phyloP scores from a whole-genome alignment of 441 rosid genomes.

The Gossypium schwendimanii region DNA sequence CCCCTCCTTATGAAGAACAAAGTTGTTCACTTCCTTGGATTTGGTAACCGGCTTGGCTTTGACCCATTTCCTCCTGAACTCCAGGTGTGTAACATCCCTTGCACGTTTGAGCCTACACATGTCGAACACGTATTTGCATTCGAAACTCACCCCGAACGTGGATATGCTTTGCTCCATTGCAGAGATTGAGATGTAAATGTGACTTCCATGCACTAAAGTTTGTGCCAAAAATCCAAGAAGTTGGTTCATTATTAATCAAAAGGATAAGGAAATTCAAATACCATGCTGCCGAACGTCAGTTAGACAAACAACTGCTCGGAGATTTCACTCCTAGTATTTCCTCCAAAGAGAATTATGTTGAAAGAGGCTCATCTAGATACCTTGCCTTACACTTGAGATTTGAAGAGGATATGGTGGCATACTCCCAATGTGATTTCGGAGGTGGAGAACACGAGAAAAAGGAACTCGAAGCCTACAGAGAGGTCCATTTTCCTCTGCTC shows the following conservation, averaged over 20 bases:
- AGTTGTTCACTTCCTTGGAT: constrained; percentile 83
- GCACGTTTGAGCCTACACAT: not conserved
- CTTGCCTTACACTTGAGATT: constrained; percentile 90
- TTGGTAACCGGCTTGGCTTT: constrained; percentile 85
- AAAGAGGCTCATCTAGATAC: constrained; percentile 36
- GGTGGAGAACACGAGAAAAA: constrained; percentile 65
- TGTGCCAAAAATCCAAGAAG: constrained; percentile 62
- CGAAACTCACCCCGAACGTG: not conserved
- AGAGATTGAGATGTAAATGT: constrained; percentile 88
- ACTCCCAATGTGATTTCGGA: constrained; percentile 82
- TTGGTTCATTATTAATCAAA: constrained; percentile 52
- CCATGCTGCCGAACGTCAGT: constrained; percentile 29
- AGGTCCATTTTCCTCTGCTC: constrained; percentile 77
- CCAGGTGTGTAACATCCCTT: constrained; percentile 46
- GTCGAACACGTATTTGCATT: not conserved
- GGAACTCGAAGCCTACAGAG: constrained; percentile 75
- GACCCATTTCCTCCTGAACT: constrained; percentile 72
- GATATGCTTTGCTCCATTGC: constrained; percentile 15
- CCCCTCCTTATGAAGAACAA: constrained; percentile 53
- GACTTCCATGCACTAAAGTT: constrained; percentile 87
- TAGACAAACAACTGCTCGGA: constrained; percentile 68
- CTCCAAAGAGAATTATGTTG: constrained; percentile 20
- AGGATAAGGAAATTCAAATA: constrained; percentile 56
- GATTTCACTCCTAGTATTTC: constrained; percentile 28
- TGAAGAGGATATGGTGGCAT: constrained; percentile 94